Evolutionary conservation across 2,329 filamentous ascomycete genomes (phyloP).

Genomic region (Colletotrichum caudatum): DNA sequence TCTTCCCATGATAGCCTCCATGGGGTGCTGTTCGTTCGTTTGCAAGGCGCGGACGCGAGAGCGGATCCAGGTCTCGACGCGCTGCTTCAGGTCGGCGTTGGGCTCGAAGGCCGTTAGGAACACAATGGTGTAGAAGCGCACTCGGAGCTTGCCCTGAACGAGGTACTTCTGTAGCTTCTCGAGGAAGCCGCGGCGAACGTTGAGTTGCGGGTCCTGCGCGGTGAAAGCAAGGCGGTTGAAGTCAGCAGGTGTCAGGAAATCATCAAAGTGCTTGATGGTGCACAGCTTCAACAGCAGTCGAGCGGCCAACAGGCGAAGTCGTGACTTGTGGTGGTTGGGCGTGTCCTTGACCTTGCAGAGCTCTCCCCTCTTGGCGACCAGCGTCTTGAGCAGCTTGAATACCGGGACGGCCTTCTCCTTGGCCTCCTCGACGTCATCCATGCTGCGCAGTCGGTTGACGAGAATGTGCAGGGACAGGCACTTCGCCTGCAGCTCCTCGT

Average conservation of each 20-base stretch:
- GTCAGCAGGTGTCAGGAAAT: slow-evolving; percentile 75
- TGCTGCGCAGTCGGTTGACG: slow-evolving; percentile 83
- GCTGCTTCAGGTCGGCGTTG: slow-evolving; percentile 75
- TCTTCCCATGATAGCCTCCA: slow-evolving; percentile 86
- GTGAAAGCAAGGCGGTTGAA: slow-evolving; percentile 88
- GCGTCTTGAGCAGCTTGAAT: slow-evolving; percentile 81
- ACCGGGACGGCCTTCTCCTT: slow-evolving; percentile 75
- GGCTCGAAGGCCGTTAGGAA: slow-evolving; percentile 96
- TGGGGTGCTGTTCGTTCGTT: slow-evolving; percentile 70
- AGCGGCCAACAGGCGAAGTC: slow-evolving; percentile 85
- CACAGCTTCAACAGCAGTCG: slow-evolving; percentile 88
- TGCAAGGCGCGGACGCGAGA: slow-evolving; percentile 78
- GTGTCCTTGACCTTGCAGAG: slow-evolving; percentile 81
- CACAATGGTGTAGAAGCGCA: slow-evolving; percentile 88
- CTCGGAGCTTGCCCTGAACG: slow-evolving; percentile 74
- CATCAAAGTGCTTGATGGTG: slow-evolving; percentile 79
- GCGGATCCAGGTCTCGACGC: slow-evolving; percentile 88
- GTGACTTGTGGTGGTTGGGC: slow-evolving; percentile 80
- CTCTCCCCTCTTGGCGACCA: slow-evolving; percentile 83
- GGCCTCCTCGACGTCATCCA: slow-evolving; percentile 62
- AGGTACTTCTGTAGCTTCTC: slow-evolving; percentile 92
- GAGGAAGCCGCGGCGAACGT: slow-evolving; percentile 84
- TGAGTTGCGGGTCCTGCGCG: slow-evolving; percentile 79
- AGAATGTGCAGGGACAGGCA: slow-evolving; percentile 85
- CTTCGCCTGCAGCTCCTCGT: slow-evolving; percentile 87